Conservation (phyloP, 768 basidiomycete species). For the Boletus tylopilopsis region DNA sequence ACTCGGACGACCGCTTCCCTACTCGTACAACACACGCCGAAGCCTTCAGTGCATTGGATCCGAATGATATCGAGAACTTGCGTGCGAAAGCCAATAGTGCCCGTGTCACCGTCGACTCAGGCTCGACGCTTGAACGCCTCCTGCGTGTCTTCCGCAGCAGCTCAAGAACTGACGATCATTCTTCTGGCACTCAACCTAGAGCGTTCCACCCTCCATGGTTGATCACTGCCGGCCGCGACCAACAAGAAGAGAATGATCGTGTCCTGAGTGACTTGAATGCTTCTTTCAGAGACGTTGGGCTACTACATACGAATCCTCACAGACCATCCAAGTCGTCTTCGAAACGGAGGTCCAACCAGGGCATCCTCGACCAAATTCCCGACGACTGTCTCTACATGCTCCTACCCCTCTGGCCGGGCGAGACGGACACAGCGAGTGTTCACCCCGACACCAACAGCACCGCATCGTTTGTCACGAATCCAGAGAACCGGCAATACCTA, state of each 20-base stretch:
- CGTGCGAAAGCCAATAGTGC: slow-evolving; percentile 31
- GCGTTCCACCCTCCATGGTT: slow-evolving; percentile 58
- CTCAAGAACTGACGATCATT: slow-evolving; percentile 21
- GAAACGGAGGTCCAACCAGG: slow-evolving; percentile 21
- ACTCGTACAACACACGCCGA: slow-evolving; percentile 60
- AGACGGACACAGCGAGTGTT: slow-evolving; percentile 50
- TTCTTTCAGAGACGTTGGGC: slow-evolving; percentile 77
- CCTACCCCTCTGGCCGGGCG: slow-evolving; percentile 79
- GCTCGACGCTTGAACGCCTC: slow-evolving; percentile 21
- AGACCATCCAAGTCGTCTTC: slow-evolving; percentile 22
- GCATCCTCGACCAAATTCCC: slow-evolving; percentile 60
- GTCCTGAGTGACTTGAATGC: slow-evolving; percentile 66
- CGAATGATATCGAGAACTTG: slow-evolving; percentile 47
- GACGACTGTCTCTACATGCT: slow-evolving; percentile 77
- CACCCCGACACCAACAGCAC: slow-evolving; percentile 20
- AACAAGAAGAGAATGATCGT: slow-evolving; percentile 64
- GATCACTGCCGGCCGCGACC: slow-evolving; percentile 55
- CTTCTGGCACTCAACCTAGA: slow-evolving; percentile 26
- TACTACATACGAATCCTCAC: slow-evolving; percentile 55
- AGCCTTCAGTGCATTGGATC: slow-evolving; percentile 56
- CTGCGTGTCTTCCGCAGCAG: slow-evolving; percentile 18
- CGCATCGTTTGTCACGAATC: slow-evolving; percentile 36
- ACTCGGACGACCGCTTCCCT: slow-evolving; percentile 29
- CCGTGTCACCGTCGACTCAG: slow-evolving; percentile 19
- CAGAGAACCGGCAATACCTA: slow-evolving; percentile 62